These are phyloP conservation scores for Jamesozyma spencerorum DNA, from an alignment of 805 yeast species.

Conservation along the genomic window DNA sequence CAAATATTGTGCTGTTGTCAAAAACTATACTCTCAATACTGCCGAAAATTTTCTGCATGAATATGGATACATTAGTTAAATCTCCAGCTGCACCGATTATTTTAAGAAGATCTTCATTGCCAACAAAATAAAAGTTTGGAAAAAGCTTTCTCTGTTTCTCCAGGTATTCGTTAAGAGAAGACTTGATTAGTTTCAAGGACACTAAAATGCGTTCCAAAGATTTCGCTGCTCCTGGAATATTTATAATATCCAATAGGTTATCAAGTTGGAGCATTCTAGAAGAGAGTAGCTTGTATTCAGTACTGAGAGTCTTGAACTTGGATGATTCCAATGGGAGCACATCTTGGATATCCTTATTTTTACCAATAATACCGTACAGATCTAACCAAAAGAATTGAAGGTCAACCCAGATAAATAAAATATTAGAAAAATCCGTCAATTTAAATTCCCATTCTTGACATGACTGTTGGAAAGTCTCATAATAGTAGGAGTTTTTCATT, in stretches of 20 bases:
- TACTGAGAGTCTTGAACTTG: constrained; percentile 52
- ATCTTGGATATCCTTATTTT: constrained; percentile 46
- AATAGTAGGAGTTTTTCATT: constrained; percentile 63
- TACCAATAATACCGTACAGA: constrained; percentile 66
- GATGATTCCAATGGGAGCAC: constrained; percentile 62
- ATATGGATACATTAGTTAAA: constrained; percentile 40
- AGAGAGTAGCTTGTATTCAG: constrained; percentile 49
- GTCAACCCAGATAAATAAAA: constrained; percentile 69
- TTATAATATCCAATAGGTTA: constrained; percentile 46
- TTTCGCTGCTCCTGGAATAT: constrained; percentile 39
- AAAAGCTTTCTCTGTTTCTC: constrained; percentile 70
- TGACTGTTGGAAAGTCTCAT: constrained; percentile 49
- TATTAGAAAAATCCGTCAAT: constrained; percentile 40
- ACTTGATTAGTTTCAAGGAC: constrained; percentile 48
- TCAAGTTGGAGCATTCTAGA: constrained; percentile 41
- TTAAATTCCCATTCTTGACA: constrained; percentile 46
- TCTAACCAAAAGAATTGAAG: constrained; percentile 87
- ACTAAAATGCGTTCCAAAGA: constrained; percentile 45
- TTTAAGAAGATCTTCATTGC: constrained; percentile 82
- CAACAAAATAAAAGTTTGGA: constrained; percentile 79
- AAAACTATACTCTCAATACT: constrained; percentile 43
- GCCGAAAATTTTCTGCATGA: constrained; percentile 61
- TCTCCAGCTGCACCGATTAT: constrained; percentile 60
- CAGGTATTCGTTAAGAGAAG: constrained; percentile 64
- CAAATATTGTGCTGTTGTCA: constrained; percentile 33